Evolutionary conservation across 768 basidiomycete species (phyloP).

Genomic region (Macrolepiota albuminosa): DNA sequence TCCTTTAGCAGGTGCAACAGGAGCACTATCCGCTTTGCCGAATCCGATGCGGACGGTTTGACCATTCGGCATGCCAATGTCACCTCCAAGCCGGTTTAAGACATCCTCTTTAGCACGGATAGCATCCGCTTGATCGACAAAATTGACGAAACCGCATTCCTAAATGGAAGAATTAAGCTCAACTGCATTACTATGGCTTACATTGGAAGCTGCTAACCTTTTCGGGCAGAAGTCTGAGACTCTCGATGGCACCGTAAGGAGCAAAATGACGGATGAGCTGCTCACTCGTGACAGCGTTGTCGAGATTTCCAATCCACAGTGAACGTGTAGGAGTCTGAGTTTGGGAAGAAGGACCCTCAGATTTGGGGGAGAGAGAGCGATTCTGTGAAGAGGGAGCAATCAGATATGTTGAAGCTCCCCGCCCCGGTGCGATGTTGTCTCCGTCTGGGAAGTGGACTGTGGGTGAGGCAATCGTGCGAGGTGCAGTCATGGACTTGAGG

Average conservation of each 20-base stretch:
- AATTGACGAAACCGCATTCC: conserved; percentile 99
- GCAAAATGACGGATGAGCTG: conserved; percentile 95
- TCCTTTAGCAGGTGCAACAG: conserved; percentile 83
- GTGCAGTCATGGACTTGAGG: conserved; percentile 44
- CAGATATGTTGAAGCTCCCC: conserved; percentile 61
- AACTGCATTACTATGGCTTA: conserved; percentile 3
- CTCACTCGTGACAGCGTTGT: conserved; percentile 90
- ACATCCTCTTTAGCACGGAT: conserved; percentile 98
- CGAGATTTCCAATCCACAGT: conserved; percentile 97
- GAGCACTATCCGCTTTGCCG: conserved; percentile 96
- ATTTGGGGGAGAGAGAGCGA: conserved; percentile 80
- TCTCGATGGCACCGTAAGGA: conserved; percentile 96
- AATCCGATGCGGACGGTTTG: conserved; percentile 97
- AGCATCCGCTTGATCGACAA: conserved; percentile 93
- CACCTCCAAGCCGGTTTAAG: conserved; percentile 89
- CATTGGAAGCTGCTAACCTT: conserved; percentile 54
- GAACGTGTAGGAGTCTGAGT: conserved; percentile 93
- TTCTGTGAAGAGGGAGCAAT: conserved; percentile 64
- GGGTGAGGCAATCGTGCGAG: conserved; percentile 43
- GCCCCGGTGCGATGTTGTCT: conserved; percentile 39
- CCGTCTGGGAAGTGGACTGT: conserved; percentile 69
- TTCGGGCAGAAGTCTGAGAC: conserved; percentile 89
- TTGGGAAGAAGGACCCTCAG: conserved; percentile 65
- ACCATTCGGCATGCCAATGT: conserved; percentile 91
- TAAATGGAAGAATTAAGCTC: conserved; percentile 23